Evolutionary conservation across 305 asterid genomes (phyloP).

Genomic region (Fraxinus platypoda): DNA sequence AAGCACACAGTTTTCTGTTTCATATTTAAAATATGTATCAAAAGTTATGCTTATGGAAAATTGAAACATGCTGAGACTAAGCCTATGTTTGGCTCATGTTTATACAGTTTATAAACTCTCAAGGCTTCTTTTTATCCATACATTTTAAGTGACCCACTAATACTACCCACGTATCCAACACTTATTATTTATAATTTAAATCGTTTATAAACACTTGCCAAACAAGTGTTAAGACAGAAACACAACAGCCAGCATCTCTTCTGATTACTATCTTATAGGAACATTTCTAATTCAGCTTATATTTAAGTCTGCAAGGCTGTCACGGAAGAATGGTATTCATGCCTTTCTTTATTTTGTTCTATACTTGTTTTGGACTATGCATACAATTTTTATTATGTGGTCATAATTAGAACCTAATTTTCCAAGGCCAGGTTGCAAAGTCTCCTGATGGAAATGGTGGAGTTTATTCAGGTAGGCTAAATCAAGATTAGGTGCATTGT

Average conservation of each 20-base stretch:
- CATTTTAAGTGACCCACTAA: background rate
- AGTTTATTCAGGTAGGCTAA: constrained; percentile 70
- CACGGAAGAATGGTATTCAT: background rate
- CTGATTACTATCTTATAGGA: background rate
- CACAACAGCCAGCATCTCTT: background rate
- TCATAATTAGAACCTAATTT: constrained; percentile 28
- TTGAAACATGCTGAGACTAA: background rate
- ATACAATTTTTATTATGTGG: constrained; percentile 11
- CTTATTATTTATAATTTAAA: background rate
- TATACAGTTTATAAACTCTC: background rate
- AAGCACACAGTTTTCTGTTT: background rate
- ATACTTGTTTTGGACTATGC: constrained; percentile 14
- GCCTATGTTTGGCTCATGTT: background rate
- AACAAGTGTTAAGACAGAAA: constrained; percentile 7
- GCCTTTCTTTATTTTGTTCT: background rate
- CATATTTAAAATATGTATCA: background rate
- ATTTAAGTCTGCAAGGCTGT: constrained; percentile 1
- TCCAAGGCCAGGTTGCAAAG: constrained; percentile 78
- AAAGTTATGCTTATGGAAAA: background rate
- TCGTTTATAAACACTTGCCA: background rate
- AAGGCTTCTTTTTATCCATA: background rate
- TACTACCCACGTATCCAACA: background rate
- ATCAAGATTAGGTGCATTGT: background rate
- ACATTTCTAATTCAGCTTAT: constrained; percentile 18
- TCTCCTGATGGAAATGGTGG: constrained; percentile 99